Base-by-base conservation (phyloP, 2,329 filamentous ascomycete species). In the Penicillium olsonii region DNA sequence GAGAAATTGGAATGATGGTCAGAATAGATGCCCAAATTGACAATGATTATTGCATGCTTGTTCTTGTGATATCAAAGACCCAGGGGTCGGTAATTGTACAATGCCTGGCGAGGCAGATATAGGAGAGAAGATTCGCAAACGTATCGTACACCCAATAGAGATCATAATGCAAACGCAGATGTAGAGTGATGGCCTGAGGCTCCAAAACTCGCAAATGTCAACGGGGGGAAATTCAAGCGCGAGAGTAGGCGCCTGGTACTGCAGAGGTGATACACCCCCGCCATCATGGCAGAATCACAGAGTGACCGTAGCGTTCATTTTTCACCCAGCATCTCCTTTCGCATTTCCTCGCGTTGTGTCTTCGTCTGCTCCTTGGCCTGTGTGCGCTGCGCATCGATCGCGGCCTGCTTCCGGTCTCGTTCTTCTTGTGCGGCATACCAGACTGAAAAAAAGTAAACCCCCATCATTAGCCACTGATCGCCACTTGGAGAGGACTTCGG, bases 31-130 rank as follows among this genome's bases (percentile, higher is more conserved):
- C n/a, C n/a, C n/a, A n/a, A n/a, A n/a, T n/a, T n/a, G n/a, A n/a
- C n/a, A n/a, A n/a, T n/a, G n/a, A n/a, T n/a, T n/a, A n/a, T n/a
- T n/a, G n/a, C n/a, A n/a, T n/a, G n/a, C n/a, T n/a, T n/a, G n/a
- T 27, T 49, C 34, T 42, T 42, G 41, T 48, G 7, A 15, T 42
- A 38, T 37, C 24, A 14, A 29, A 31, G 15, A 31, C n/a, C 22
- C 24, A 22, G 9, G 15, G 77, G 71, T 37, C 74, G 17, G 57
- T 61, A 1, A 77, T 85, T 27, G 82, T 50, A 50, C 47, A 50
- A 33, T 45, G 42, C 42, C 42, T 29, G 20, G 27, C 20, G 47
- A 31, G 41, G 29, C 22, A 27, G 26, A 45, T 48, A 40, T 34
- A 38, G 37, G 35, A 34, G 41, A 11, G 42, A 35, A 29, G 27